phyloP scores from a whole-genome alignment of 2,329 filamentous ascomycete species.

The Cryphonectria nitschkei region DNA sequence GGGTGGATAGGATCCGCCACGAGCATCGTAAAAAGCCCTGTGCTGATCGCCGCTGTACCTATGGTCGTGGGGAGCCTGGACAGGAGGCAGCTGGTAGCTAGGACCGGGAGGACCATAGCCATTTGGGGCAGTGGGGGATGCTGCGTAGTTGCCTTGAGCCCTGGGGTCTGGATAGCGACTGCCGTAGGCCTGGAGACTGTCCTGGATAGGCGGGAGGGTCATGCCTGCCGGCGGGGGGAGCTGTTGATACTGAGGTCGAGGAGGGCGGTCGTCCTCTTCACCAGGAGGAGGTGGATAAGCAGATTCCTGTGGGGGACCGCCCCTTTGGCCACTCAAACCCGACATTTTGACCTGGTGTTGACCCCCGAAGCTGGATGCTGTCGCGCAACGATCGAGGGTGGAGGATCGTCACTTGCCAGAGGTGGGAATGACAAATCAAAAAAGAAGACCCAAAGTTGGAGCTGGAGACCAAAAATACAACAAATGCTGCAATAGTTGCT shows the following conservation, averaged over 20 bases:
- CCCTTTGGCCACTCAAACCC: constrained; percentile 42
- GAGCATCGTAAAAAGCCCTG: constrained; percentile 30
- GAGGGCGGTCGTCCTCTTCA: constrained; percentile 46
- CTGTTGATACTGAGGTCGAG: constrained; percentile 37
- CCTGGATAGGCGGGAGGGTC: constrained; percentile 55
- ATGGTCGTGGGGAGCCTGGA: constrained; percentile 30
- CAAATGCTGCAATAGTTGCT: background rate
- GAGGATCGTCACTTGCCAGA: background rate
- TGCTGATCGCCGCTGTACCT: constrained; percentile 29
- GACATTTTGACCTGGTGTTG: constrained; percentile 38
- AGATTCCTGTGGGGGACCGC: constrained; percentile 41
- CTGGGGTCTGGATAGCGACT: constrained; percentile 43
- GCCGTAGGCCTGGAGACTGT: constrained; percentile 43
- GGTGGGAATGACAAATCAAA: background rate
- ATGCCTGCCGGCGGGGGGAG: constrained; percentile 47
- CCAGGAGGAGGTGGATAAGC: constrained; percentile 48
- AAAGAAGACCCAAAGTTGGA: background rate
- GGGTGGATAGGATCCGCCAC: constrained; percentile 24
- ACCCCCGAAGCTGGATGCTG: background rate
- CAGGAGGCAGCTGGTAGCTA: constrained; percentile 30
- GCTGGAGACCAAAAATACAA: background rate
- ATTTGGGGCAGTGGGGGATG: constrained; percentile 41
- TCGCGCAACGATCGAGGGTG: background rate
- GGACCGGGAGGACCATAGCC: constrained; percentile 47
- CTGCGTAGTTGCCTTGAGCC: constrained; percentile 29